Conservation (phyloP, 768 basidiomycete genomes). For the Termitomyces sp. region DNA sequence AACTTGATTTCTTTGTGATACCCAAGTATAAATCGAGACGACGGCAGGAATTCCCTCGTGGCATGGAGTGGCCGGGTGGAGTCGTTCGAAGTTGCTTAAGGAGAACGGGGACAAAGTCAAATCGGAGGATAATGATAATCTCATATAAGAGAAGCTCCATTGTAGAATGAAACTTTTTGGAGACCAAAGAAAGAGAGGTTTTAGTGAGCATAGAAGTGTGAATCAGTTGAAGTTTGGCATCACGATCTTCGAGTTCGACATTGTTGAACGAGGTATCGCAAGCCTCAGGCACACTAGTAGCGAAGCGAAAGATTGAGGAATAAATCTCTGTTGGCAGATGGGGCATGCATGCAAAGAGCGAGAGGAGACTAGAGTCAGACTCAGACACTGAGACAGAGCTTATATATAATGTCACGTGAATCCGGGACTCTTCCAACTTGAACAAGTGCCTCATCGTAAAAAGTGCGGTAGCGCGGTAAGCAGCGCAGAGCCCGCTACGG, state of each 20-base stretch:
- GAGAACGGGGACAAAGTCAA: background rate
- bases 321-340: background rate
- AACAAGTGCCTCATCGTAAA: too few species aligned
- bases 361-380: too few species aligned
- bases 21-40: conserved; percentile 1
- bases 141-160: background rate
- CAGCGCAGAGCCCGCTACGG: too few species aligned
- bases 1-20: too few species aligned
- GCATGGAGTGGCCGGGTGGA: background rate
- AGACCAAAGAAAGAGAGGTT: background rate
- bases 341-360: background rate
- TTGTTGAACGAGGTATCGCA: background rate
- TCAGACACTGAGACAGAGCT: too few species aligned
- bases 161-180: background rate
- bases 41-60: background rate
- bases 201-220: background rate
- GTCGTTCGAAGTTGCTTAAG: background rate
- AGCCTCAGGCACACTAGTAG: background rate
- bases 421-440: too few species aligned
- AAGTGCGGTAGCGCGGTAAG: too few species aligned
- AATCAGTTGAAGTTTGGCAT: background rate
- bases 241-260: background rate
- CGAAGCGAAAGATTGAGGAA: background rate
- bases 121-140: background rate
- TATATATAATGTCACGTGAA: too few species aligned